Base-by-base conservation (phyloP, 192 early-diverging fungal genomes). In the Kappamyces sp. region DNA sequence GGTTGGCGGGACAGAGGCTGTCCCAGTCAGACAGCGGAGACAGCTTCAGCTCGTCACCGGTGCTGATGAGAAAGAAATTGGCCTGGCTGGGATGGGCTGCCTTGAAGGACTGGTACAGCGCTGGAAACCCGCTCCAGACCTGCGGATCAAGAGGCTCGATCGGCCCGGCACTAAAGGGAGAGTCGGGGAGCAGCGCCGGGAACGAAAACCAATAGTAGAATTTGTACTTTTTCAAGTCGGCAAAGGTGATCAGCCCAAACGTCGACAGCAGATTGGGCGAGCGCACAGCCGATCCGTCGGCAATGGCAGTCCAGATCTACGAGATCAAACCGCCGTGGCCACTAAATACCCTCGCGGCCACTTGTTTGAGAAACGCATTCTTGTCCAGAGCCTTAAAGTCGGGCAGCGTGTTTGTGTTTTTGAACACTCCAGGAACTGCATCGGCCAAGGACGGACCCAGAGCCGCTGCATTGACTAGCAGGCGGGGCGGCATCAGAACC, bases 131-230 rank as follows among this genome's bases (percentile, higher is more conserved):
- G 39, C n/a, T n/a, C n/a, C n/a, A n/a, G n/a, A n/a, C n/a, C n/a
- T n/a, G n/a, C n/a, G n/a, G n/a, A n/a, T 45, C 68, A 2, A 79
- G 42, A 4, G 74, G 61, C 59, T 68, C 29, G 3, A 47, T 48
- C 5, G 34, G 5, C 5, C 45, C 30, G 11, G 71, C 49, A 0
- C 57, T 66, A 45, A 73, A 69, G 5, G 90, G 78, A 7, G 74
- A 78, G 9, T 86, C 72, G 0, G 88, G 79, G 30, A 86, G 66
- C 9, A 96, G 66, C 0, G 91, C 92, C 0, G 96, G 96, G 65
- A 96, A 96, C 3, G 83, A 88, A 60, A 92, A 93, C 93, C 91
- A 94, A 66, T 93, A 94, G 66, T 86, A 89, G 65, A 90, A 98
- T 61, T 80, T 86, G 78, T 90, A 96, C 66, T 90, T 90, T 65